These are phyloP conservation scores for Aspergillus affinis DNA, from an alignment of 495 filamentous ascomycete species.

Conservation along the genomic window DNA sequence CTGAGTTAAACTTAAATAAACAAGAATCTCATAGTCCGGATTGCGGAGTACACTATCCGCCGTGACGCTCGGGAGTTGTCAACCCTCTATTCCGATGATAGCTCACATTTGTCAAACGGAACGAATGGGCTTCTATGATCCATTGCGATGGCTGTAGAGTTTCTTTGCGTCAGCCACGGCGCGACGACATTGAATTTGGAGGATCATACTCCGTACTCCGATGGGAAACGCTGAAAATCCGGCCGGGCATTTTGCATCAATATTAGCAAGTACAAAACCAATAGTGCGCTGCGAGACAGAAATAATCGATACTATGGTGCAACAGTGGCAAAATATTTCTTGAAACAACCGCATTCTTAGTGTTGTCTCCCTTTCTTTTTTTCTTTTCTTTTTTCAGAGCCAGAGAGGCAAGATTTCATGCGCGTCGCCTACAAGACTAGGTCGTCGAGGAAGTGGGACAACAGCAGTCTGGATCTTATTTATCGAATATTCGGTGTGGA, in stretches of 20 bases:
- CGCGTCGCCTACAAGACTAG: slow-evolving; percentile 1
- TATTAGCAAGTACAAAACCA: slow-evolving; percentile 12
- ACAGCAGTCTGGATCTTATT: slow-evolving; percentile 8
- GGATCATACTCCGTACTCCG: slow-evolving; percentile 2
- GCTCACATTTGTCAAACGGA: background rate
- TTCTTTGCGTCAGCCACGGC: background rate
- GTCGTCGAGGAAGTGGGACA: background rate
- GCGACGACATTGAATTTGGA: background rate
- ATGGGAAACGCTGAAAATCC: background rate
- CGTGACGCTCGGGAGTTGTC: background rate
- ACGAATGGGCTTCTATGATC: background rate
- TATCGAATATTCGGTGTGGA: slow-evolving; percentile 23
- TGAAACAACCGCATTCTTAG: background rate
- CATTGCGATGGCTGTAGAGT: background rate
- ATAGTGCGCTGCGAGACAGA: slow-evolving; percentile 19
- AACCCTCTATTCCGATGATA: background rate
- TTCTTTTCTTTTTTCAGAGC: background rate
- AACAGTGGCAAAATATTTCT: background rate
- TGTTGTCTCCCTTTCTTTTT: background rate
- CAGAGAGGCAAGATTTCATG: background rate
- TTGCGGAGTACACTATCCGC: background rate
- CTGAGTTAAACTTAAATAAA: background rate
- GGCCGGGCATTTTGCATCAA: slow-evolving; percentile 7
- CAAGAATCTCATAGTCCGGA: background rate
- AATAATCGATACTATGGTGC: slow-evolving; percentile 4